Evolutionary conservation across 1,284 basidiomycete genomes (phyloP).

Genomic region (Pyrrhoderma noxium): DNA sequence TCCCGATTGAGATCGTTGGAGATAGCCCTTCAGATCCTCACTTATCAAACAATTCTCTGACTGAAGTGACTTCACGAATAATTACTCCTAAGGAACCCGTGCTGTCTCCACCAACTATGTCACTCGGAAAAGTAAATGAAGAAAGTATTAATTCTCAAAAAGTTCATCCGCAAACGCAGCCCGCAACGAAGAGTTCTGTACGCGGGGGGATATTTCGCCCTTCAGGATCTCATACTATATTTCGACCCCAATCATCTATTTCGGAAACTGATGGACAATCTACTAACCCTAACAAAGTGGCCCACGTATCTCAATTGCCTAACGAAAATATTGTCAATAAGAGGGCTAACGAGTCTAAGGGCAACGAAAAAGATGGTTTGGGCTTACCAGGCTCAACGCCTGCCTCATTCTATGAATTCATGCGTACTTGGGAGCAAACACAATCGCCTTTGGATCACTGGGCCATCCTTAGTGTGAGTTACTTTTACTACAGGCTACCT

Average conservation of each 20-base stretch:
- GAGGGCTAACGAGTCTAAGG: too few relatives aligned
- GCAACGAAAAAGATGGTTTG: too few relatives aligned
- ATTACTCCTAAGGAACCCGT: too few relatives aligned
- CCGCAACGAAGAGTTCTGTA: slow-evolving; percentile 35
- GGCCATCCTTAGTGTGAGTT: slow-evolving; percentile 44
- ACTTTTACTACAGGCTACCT: background rate
- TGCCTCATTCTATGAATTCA: slow-evolving; percentile 52
- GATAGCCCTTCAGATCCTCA: slow-evolving; percentile 16
- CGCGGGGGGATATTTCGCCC: slow-evolving; percentile 56
- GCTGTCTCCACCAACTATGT: slow-evolving; percentile 11
- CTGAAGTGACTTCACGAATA: too few relatives aligned
- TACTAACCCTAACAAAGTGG: too few relatives aligned
- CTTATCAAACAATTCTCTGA: too few relatives aligned
- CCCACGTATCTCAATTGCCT: too few relatives aligned
- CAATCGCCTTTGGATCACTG: slow-evolving; percentile 35
- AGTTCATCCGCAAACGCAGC: slow-evolving; percentile 17
- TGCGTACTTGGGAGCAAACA: slow-evolving; percentile 40
- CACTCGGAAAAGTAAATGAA: slow-evolving; percentile 22
- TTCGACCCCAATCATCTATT: slow-evolving; percentile 28
- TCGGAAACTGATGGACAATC: slow-evolving; percentile 15
- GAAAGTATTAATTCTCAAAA: too few relatives aligned
- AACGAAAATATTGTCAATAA: too few relatives aligned
- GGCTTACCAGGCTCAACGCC: slow-evolving; percentile 25
- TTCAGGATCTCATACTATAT: slow-evolving; percentile 39
- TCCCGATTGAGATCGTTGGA: slow-evolving; percentile 66